Evolutionary conservation across 352 stramenopile species (phyloP), one percentile per base, ranked within the genome.

Genomic region (Phytophthora podocarpi): DNA sequence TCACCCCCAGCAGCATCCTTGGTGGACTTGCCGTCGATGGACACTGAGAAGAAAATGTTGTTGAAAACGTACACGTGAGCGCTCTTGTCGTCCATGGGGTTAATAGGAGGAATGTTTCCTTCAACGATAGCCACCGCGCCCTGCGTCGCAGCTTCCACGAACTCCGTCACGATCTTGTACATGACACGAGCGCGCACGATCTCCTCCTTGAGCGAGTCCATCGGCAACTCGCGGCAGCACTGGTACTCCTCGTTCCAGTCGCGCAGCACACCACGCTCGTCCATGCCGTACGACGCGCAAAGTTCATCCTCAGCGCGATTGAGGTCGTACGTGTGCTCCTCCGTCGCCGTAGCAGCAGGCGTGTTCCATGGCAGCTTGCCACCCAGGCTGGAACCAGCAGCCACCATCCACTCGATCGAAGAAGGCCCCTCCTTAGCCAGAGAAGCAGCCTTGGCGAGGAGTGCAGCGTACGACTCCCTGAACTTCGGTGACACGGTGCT

Each of bases 211-310:
- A 98, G 64, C 6, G 76, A 93, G 20, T 75, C 66, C 6, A 77
- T 80, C 6, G 90, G 86, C 31, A 97, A 69, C 35, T 96, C 86
- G 18, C 86, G 82, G 36, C 87, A 95, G 74, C 87, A 93, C 67
- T 99, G 96, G 48, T 98, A 95, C 67, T 99, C 96, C 50, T 99
- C 96, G 63, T 99, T 99, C 96, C 96, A 99, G 76, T 99, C 96
- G 37, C 96, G 89, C 34, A 96, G 55, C 12, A 95, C 85, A 26
- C 96, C 96, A 55, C 78, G 87, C 53, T 97, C 87, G 34, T 98
- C 95, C 73, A 98, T 90, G 34, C 96, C 96, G 51, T 93, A 97
- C 3, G 80, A 89, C 30, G 82, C 77, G 27, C 77, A 91, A 35
- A 98, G 70, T 39, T 98, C 91, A 51, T 98, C 90, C 52, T 98